Evolutionary conservation across 441 rosid species (phyloP), one percentile per base, ranked within the genome.

Genomic region (Populus hybrid): DNA sequence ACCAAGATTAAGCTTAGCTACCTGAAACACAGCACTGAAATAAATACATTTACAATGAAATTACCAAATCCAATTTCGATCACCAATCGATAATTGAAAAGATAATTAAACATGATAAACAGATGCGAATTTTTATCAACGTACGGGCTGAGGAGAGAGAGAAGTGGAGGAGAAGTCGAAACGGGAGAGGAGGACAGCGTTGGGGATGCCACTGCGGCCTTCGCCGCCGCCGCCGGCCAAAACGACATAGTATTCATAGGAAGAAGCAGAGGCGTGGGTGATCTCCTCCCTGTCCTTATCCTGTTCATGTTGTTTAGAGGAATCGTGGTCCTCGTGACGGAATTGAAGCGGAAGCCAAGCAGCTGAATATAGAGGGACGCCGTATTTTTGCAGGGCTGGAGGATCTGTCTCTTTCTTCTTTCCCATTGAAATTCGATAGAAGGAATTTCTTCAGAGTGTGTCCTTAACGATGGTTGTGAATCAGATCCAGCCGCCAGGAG

Each of bases 141-240:
- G 77, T 88, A 95, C 98, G 40, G 97, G 99, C 70, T 89, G 83
- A 35, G 83, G 79, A 14, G 91, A 90, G 70, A 97, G 97, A 78
- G 92, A 87, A 54, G 83, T 90, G 74, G 85, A 80, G 40, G 86
- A 81, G 69, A 81, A 79, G 82, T 97, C 92, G 80, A 85, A 89
- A 28, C 70, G 84, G 35, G 86, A 79, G 73, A 97, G 68, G 70
- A 94, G 36, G 70, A 91, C 61, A 23, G 95, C 92, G 40, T 97
- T 95, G 2, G 89, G 88, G 77, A 96, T 93, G 24, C 98, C 98
- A 81, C 85, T 93, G 35, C 83, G 85, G 69, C 98, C 99, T 77
- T 90, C 93, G 11, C 99, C 99, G 0, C 98, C 98, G 12, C 99
- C 99, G 10, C 98, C 98, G 0, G 93, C 78, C n/a, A 95, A 78